phyloP scores from a whole-genome alignment of 2,329 filamentous ascomycete species.

The Botrytis cinerea region DNA sequence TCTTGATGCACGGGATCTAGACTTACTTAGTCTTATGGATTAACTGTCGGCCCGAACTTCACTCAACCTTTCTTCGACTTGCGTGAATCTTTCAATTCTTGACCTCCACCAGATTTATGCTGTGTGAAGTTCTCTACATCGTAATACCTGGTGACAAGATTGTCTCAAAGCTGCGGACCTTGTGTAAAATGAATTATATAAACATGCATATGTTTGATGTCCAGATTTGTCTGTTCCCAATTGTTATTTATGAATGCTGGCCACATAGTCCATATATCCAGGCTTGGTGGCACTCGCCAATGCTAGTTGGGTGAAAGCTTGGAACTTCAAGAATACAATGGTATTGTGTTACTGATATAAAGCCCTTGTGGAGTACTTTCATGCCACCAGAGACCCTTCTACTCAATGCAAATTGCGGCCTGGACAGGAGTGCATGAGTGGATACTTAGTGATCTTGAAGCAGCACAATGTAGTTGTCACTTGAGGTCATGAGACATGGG shows the following conservation, averaged over 20 bases:
- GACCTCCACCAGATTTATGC: conserved; percentile 10
- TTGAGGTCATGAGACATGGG: background rate
- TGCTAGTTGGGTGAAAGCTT: background rate
- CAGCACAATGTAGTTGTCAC: background rate
- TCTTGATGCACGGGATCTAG: conserved; percentile 9
- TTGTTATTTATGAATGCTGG: background rate
- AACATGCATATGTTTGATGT: background rate
- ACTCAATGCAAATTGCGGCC: background rate
- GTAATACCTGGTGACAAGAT: background rate
- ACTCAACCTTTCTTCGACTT: background rate
- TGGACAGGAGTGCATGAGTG: background rate
- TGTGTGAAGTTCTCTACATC: conserved; percentile 14
- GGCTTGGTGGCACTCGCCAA: background rate
- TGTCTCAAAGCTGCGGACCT: background rate
- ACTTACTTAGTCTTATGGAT: background rate
- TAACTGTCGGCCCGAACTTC: conserved; percentile 9
- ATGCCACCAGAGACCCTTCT: background rate
- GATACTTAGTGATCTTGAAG: background rate
- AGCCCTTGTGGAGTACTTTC: background rate
- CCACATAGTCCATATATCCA: background rate
- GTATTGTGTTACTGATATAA: background rate
- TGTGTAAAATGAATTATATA: background rate
- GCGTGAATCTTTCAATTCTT: background rate
- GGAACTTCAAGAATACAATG: background rate
- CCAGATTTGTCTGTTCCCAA: background rate